Evolutionary conservation across 225 moss, liverwort and hornwort species (phyloP), one percentile per base, ranked within the genome.

Genomic region (Polytrichum formosum): DNA sequence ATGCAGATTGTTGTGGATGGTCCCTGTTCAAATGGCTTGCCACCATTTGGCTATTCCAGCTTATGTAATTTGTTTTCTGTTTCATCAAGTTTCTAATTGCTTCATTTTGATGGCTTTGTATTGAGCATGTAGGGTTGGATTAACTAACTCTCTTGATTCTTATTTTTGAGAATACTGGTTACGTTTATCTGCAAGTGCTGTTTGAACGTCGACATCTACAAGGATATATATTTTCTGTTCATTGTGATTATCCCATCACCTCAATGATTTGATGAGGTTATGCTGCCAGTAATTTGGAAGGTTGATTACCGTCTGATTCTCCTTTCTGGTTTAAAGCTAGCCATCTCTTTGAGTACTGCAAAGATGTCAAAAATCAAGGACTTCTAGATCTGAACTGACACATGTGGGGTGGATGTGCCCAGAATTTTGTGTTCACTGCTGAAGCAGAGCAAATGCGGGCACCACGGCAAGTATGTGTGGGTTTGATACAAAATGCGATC

Each of bases 401-500:
- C 54, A 6, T 68, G 1, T 70, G 46, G 46, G 16, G 46, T 46
- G 56, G 68, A 55, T 69, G 56, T 84, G 64, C 23, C 20, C 73
- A 98, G 94, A 82, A 80, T 55, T 98, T 88, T 30, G 78, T 85
- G 66, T 94, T 98, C 76, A 74, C 78, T 17, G 94, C 92, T 66
- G 90, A 88, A 0, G 77, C 75, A 65, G 94, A 94, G 78, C 94
- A 98, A 70, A 79, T 92, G 83, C 92, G 97, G 35, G 75, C 78
- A 70, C 88, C 87, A 18, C 82, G 88, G 63, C 74, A 71, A 59
- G 92, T 92, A 5, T 82, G 84, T 30, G 68, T 94, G 56, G 98
- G 98, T 10, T 80, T 98, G 75, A 87, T 98, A 67, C 98, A 98
- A 72, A 91, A 94, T 56, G 84, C 94, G 1, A 83, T 91, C 4